Evolutionary conservation across 2,329 filamentous ascomycete genomes (phyloP), one percentile per base, ranked within the genome.

Genomic region (Chaetomium sp.): DNA sequence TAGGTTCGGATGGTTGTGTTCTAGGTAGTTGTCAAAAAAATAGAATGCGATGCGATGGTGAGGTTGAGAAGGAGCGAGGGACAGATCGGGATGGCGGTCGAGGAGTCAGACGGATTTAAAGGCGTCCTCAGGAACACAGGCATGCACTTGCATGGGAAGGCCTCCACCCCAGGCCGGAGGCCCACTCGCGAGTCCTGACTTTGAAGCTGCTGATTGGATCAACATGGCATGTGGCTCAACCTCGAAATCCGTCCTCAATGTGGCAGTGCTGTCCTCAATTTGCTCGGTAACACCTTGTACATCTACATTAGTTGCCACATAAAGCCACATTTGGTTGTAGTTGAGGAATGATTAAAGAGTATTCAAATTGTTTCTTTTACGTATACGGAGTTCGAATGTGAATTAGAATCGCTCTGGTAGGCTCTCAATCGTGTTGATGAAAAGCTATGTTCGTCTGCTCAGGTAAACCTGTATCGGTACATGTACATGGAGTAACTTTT

Each of bases 71-170:
- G 13, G 49, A 51, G 49, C 10, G 13, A 25, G 13, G 23, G 49
- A 16, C 49, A 42, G 38, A 19, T 42, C 38, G 1, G 38, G 23
- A 7, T 29, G 10, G 49, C 49, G 2, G 23, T 16, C 21, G 23
- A 51, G 49, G 49, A 51, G 47, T 50, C 49, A 51, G 13, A 51
- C 49, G 23, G 49, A 25, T 51, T 51, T 51, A 51, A 27, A 16
- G 35, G 38, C 49, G 23, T 27, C 47, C 47, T 50, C 23, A 51
- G 49, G 23, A 29, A 27, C 9, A 29, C 49, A 51, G 49, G 49
- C 49, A 51, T 29, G 38, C 38, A 6, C 12, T n/a, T 42, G 38
- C 38, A 42, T 42, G 27, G 4, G 4, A 42, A 19, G 38, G 38
- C 4, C 38, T 19, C 38, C 38, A n/a, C 38, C 38, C 38, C 16